A percentile compares a stretch with the other conserved stretches of the same genome.
Evolutionary conservation across 352 stramenopile species (phyloP).

Genomic region (Pythium folliculosum): DNA sequence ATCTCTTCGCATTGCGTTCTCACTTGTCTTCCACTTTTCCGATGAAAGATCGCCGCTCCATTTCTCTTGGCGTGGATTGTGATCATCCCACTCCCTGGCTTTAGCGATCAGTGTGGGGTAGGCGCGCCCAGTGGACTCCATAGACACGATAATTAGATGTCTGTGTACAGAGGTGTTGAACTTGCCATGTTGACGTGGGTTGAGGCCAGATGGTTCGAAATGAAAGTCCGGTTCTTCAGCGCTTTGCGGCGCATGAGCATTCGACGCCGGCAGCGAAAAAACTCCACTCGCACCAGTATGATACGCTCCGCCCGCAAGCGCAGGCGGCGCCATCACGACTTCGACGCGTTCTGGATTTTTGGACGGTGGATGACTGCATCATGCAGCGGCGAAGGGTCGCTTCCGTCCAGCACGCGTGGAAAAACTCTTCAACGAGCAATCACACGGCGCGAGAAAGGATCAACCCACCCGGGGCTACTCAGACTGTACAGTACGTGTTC

Average conservation of each 20-base stretch:
- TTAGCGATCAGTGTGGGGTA: no score
- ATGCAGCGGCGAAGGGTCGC: not conserved
- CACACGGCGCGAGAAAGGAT: not conserved
- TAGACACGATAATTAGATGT: not conserved
- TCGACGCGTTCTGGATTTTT: not conserved
- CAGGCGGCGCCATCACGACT: not conserved
- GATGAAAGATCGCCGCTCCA: not conserved
- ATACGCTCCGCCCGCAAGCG: not conserved
- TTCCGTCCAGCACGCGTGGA: not conserved
- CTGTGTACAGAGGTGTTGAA: conserved; percentile 18
- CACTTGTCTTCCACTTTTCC: not conserved
- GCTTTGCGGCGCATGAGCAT: conserved; percentile 12
- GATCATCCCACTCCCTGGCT: not conserved
- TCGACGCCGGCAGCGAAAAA: not conserved
- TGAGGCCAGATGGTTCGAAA: conserved; percentile 5
- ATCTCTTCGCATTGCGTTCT: not conserved
- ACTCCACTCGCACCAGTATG: not conserved
- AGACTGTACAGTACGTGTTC: not conserved
- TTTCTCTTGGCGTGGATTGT: conserved; percentile 4
- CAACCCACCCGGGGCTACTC: not conserved
- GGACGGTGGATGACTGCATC: no score
- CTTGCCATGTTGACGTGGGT: conserved; percentile 2
- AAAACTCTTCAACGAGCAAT: not conserved
- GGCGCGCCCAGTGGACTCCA: no score
- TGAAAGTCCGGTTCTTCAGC: conserved; percentile 15